A percentile compares a stretch with the other conserved stretches of the same genome.
Evolutionary conservation across 2,329 filamentous ascomycete species (phyloP).

Genomic region (Fusarium circinatum): DNA sequence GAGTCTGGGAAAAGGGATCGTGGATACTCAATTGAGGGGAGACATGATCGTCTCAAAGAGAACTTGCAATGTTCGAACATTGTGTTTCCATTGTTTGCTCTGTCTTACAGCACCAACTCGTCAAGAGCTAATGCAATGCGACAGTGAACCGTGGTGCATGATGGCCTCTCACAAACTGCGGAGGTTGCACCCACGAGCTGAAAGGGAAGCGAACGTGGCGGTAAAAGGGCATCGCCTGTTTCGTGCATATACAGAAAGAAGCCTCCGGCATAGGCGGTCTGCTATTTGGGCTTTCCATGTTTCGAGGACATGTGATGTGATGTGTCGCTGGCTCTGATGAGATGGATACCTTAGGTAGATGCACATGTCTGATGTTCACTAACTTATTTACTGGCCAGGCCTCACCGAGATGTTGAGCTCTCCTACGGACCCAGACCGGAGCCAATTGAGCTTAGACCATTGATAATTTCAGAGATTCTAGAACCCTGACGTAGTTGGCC

Average conservation of each 20-base stretch:
- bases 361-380: background rate
- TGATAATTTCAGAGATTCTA: slow-evolving; percentile 44
- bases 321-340: background rate
- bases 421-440: slow-evolving; percentile 24
- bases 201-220: slow-evolving; percentile 4
- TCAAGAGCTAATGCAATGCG: slow-evolving; percentile 12
- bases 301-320: background rate
- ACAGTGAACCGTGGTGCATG: slow-evolving; percentile 5
- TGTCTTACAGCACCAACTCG: background rate
- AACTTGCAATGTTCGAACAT: background rate
- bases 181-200: slow-evolving; percentile 15
- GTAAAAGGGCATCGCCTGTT: slow-evolving; percentile 25
- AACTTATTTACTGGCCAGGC: background rate
- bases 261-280: slow-evolving; percentile 14
- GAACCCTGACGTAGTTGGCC: slow-evolving; percentile 41
- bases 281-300: background rate
- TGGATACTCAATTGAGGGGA: background rate
- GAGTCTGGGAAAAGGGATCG: background rate
- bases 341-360: background rate
- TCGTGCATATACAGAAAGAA: slow-evolving; percentile 6
- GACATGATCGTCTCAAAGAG: background rate
- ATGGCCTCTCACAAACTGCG: slow-evolving; percentile 11
- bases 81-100: background rate
- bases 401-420: slow-evolving; percentile 18
- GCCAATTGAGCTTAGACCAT: slow-evolving; percentile 44